These are phyloP conservation scores for Alternaria sp. DNA, from an alignment of 2,329 filamentous ascomycete genomes.

Conservation along the genomic window DNA sequence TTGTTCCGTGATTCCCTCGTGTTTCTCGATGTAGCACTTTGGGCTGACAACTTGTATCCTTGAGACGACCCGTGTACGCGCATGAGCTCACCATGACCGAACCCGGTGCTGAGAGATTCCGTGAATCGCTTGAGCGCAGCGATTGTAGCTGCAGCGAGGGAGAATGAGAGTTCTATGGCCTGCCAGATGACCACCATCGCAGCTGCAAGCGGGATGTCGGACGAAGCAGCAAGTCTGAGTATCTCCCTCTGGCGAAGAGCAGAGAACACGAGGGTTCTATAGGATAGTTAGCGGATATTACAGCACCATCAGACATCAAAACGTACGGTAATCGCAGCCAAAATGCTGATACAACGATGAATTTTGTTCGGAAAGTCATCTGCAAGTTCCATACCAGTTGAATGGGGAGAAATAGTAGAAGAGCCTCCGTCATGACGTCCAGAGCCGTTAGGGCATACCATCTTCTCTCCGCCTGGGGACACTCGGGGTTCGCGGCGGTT, in stretches of 20 bases:
- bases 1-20: not conserved
- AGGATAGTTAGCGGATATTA: not conserved
- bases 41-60: constrained; percentile 16
- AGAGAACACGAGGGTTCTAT: constrained; percentile 18
- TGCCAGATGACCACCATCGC: constrained; percentile 25
- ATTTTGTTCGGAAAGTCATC: constrained; percentile 23
- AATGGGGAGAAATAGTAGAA: constrained; percentile 19
- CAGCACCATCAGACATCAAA: not conserved
- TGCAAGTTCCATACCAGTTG: constrained; percentile 27
- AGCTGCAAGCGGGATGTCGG: constrained; percentile 11
- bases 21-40: constrained; percentile 5
- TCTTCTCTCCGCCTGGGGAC: too few species aligned
- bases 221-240: constrained; percentile 7
- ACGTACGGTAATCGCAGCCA: constrained; percentile 28
- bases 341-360: constrained; percentile 30
- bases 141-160: constrained; percentile 21
- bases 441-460: too few species aligned
- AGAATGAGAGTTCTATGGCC: constrained; percentile 20
- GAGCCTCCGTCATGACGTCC: too few species aligned
- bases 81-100: constrained; percentile 24
- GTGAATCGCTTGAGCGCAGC: constrained; percentile 22
- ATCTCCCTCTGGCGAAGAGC: constrained; percentile 15
- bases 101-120: constrained; percentile 23
- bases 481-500: too few species aligned
- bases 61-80: constrained; percentile 16